Evolutionary conservation across 108 stramenopile species (phyloP), one percentile per base, ranked within the genome.

Genomic region (Skeletonema potamos): DNA sequence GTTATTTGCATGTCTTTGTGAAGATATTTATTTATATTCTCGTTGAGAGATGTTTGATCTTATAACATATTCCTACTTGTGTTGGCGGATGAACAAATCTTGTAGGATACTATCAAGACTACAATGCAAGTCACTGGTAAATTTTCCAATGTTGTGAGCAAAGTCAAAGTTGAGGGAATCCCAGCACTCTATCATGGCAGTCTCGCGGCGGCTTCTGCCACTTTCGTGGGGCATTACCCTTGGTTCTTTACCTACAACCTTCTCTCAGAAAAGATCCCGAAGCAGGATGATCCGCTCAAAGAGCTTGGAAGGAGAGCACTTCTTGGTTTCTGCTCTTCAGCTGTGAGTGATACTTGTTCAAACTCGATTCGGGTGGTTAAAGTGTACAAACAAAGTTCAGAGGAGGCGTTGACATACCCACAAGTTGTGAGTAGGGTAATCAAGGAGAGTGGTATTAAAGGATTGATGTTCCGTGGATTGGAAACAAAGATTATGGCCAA

Each of bases 351-450:
- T 82, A 98, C 97, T 0, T 94, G 94, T 76, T 89, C 87, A 86
- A 99, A 99, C 88, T 92, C 90, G 8, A 98, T 99, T 81, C 96
- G 99, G 36, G 97, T 99, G 41, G 62, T 97, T 64, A 99, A 99
- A 86, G 97, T 98, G 0, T 98, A 98, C 90, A 99, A 98, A 76
- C 99, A 99, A 77, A 89, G 94, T 58, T 81, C 88, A 75, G 77
- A 85, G 8, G 91, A 92, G 73, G 84, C 90, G 56, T 39, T 98
- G 62, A 81, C 95, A 27, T 99, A 99, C 72, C 81, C 89, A 8
- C 83, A 98, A 77, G 96, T 94, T 37, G 91, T 98, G 27, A 76
- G 58, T 27, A 85, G 85, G 62, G 95, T 99, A 51, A 85, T 99
- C 32, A 60, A 73, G 30, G 92, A 97, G 70, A 92, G 90, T 63